Evolutionary conservation across 2,329 filamentous ascomycete species (phyloP), one percentile per base, ranked within the genome.

Genomic region (Graphilbum ipis-grandicollis): DNA sequence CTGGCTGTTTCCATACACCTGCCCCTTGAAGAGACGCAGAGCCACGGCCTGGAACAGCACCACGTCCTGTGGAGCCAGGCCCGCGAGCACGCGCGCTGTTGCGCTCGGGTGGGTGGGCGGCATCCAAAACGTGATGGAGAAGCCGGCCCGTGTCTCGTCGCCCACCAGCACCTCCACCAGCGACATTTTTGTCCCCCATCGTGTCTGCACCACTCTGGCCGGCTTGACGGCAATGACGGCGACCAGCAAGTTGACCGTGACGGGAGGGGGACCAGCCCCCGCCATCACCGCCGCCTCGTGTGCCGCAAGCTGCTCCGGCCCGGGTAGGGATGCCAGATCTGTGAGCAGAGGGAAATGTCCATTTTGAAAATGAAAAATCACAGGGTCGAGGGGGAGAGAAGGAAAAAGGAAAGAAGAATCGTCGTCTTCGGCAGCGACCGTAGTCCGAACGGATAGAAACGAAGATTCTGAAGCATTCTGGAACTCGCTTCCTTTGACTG

Each of bases 1-100:
- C 43, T 94, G 57, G 49, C 79, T 90, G 52, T 92, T 80, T 0
- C 88, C 86, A 47, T 90, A 85, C 1, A 94, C 86, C 47, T 70
- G 76, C 33, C 73, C 71, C 36, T 68, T 68, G 52, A 88, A 96
- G 4, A 73, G 71, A 36, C 73, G 72, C 36, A 96, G 61, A 1
- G 79, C 84, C 7, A 93, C 75, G 47, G 88, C 85, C 39, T 76
- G 74, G 41, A 93, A 52, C 13, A 93, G 63, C 5, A 96, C 62
- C 2, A 93, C 70, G 50, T 96, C 84, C 47, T 79, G 77, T 0
- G 73, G 59, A 33, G 75, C 65, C 23, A 93, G 56, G 0, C 50
- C 55, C 2, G 58, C 52, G 9, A 68, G 47, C 3, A 48, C 44
- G 22, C 51, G 50, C 10, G 41, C 34, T 4, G 54, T 41, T 60